A percentile compares a stretch with the other conserved stretches of the same genome.
Conservation (phyloP, 192 early-diverging fungal genomes). For the Blastocladiella britannica region DNA sequence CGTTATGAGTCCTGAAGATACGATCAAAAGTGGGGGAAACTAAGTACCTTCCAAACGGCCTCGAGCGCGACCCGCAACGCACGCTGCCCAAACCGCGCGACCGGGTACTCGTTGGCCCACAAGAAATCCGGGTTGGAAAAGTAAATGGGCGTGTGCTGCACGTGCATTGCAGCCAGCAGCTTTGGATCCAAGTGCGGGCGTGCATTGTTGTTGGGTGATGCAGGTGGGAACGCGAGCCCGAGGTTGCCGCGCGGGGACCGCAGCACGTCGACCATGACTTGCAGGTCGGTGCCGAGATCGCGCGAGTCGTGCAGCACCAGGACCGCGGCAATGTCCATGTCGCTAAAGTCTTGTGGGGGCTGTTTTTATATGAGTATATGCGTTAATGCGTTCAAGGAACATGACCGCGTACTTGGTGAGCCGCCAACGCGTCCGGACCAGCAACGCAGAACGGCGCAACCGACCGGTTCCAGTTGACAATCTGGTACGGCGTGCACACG, state of each 20-base stretch:
- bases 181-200: constrained; percentile 11
- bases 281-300: constrained; percentile 75
- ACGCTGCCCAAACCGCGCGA: constrained; percentile 62
- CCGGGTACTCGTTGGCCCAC: constrained; percentile 69
- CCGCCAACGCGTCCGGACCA: constrained; percentile 1
- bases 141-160: constrained; percentile 50
- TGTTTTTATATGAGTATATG: no score
- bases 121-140: constrained; percentile 46
- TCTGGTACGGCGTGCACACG: constrained; percentile 42
- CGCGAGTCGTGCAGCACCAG: constrained; percentile 74
- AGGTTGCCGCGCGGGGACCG: constrained; percentile 30
- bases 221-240: no score
- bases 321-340: constrained; percentile 30
- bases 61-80: constrained; percentile 52
- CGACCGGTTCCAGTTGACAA: constrained; percentile 35
- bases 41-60: constrained; percentile 29
- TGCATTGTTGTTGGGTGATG: neutral
- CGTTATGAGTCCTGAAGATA: neutral
- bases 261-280: constrained; percentile 54
- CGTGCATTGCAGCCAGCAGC: constrained; percentile 7
- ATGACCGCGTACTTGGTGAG: no score
- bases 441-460: constrained; percentile 43
- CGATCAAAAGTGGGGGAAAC: neutral
- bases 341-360: neutral
- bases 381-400: no score